Evolutionary conservation across 176 grass and related monocot species (phyloP).

Genomic region (Tillandsia leiboldiana): DNA sequence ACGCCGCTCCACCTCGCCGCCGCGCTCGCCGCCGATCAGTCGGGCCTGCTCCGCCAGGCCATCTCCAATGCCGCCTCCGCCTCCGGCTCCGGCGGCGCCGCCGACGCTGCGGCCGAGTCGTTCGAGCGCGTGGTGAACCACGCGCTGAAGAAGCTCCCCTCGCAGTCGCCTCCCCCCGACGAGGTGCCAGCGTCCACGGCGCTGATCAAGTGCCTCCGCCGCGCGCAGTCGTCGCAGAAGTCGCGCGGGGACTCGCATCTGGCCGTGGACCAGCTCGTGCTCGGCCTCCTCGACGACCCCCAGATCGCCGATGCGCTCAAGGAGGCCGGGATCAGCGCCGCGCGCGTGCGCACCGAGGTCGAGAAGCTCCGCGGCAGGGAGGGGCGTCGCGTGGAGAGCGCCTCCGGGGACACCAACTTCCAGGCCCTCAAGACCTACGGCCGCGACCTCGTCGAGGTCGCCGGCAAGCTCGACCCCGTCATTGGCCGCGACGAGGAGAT

Average conservation of each 20-base stretch:
- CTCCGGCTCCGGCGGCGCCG: not conserved
- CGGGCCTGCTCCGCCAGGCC: conserved; percentile 49
- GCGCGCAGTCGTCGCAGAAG: conserved; percentile 54
- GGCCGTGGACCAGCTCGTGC: conserved; percentile 52
- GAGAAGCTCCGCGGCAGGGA: conserved; percentile 44
- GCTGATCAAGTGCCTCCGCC: conserved; percentile 52
- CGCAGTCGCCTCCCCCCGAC: conserved; percentile 51
- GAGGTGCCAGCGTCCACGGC: conserved; percentile 41
- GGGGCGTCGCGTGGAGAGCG: conserved; percentile 39
- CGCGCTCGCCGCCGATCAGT: conserved; percentile 39
- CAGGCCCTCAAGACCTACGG: conserved; percentile 59
- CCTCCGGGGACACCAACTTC: conserved; percentile 57
- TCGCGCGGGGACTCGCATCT: conserved; percentile 39
- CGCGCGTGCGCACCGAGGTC: conserved; percentile 46
- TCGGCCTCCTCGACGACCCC: conserved; percentile 45
- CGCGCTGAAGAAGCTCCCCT: conserved; percentile 52
- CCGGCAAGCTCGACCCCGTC: conserved; percentile 53
- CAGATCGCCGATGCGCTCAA: conserved; percentile 45
- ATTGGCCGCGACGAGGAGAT: conserved; percentile 75
- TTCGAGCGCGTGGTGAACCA: conserved; percentile 44
- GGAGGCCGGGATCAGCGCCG: conserved; percentile 38
- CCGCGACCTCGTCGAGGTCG: conserved; percentile 56
- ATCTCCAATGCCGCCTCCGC: conserved; percentile 22
- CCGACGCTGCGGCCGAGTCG: conserved; percentile 45
- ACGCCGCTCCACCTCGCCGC: conserved; percentile 71